Evolutionary conservation across 2,329 filamentous ascomycete species (phyloP).

Genomic region (Verticillium tricorpus): DNA sequence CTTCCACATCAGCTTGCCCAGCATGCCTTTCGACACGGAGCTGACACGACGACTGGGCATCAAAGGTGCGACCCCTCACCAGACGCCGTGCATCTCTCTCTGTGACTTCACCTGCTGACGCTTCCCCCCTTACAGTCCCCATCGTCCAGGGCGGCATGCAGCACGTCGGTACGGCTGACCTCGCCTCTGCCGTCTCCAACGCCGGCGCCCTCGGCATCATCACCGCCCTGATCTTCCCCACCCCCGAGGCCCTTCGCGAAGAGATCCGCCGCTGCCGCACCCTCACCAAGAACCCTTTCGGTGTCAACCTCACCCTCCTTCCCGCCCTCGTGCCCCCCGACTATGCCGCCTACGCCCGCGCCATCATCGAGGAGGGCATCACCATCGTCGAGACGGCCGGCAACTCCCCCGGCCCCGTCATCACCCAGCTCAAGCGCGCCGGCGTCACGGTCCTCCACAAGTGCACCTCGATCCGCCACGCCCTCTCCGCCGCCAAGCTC

Average conservation of each 20-base stretch:
- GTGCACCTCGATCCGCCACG: constrained; percentile 94
- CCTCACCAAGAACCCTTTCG: constrained; percentile 78
- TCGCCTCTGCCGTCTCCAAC: constrained; percentile 72
- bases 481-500: constrained; percentile 84
- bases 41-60: constrained; percentile 56
- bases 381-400: constrained; percentile 89
- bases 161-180: constrained; percentile 77
- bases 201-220: constrained; percentile 80
- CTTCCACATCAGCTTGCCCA: constrained; percentile 12
- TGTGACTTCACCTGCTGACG: background rate
- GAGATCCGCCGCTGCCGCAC: constrained; percentile 85
- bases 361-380: constrained; percentile 89
- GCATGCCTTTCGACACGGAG: constrained; percentile 55
- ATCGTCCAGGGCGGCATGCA: constrained; percentile 86
- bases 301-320: constrained; percentile 90
- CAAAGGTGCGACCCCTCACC: constrained; percentile 26
- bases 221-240: constrained; percentile 87
- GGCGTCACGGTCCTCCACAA: constrained; percentile 85
- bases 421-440: constrained; percentile 78
- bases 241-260: constrained; percentile 83
- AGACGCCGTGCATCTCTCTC: background rate
- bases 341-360: constrained; percentile 87
- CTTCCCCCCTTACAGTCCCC: constrained; percentile 51
- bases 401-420: constrained; percentile 84
- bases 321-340: constrained; percentile 86